Base-by-base conservation (phyloP, 768 basidiomycete species). In the Postia placenta region DNA sequence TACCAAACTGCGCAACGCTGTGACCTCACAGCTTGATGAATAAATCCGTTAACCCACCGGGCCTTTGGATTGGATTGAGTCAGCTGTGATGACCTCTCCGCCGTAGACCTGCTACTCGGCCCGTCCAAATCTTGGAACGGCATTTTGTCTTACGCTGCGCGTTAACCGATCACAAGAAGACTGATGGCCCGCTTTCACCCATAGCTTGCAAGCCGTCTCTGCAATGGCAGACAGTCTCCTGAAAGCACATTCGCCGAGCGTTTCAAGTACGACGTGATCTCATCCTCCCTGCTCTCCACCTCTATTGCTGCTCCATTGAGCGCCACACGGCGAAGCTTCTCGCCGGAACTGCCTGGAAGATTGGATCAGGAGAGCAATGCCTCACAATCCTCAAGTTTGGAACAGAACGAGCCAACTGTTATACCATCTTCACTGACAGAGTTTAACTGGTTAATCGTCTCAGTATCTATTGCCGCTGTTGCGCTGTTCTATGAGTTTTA, bases 231-330 rank as follows among this genome's bases (percentile, higher is more conserved):
- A 24, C 41, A 24, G 5, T 33, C 45, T 12, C 33, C 55, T 2
- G 56, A 55, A 3, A 75, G 67, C 53, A 72, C 75, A 17, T 85
- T 88, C 56, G 77, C 79, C 7, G 87, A 91, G 65, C 83, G 77
- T 36, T 89, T 91, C 78, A 89, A 89, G 63, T 90, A 89, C 73
- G 80, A 79, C 51, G 78, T 90, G 3, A 88, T 90, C 51, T 87
- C 87, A 3, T 89, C 87, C 2, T 80, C 86, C 6, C 70, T 90
- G 7, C 73, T 90, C n/a, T 78, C 85, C 2, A 64, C 79, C 2
- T 69, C 78, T 45, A 69, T 82, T 48, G 55, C 75, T 5, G 48
- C 62, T 25, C 66, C 75, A n/a, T 25, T 53, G 11, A 49, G 44
- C 28, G 48, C 52, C 2, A 42, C 36, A 2, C 58, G 57, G 7